Conservation (phyloP, 2,329 filamentous ascomycete species). For the Blastomyces silverae region DNA sequence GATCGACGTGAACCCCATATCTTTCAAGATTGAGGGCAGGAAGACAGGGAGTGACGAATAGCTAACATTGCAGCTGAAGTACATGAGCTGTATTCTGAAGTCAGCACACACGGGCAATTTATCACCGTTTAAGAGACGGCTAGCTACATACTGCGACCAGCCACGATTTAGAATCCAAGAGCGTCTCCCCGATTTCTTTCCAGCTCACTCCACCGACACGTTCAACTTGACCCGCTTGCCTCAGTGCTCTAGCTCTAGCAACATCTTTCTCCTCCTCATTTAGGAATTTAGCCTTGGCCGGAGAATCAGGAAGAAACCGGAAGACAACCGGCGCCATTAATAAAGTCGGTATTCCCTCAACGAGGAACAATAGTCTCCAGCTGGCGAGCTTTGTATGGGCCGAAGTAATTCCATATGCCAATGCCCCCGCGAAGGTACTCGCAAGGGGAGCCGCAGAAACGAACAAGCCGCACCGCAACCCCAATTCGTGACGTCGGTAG, state of each 20-base stretch:
- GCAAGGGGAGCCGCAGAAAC: constrained; percentile 58
- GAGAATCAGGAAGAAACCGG: constrained; percentile 50
- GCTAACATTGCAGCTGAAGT: constrained; percentile 57
- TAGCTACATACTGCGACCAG: constrained; percentile 37
- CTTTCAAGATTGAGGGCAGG: constrained; percentile 55
- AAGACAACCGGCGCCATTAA: constrained; percentile 50
- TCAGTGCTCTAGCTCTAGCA: constrained; percentile 48
- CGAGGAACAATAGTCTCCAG: constrained; percentile 60
- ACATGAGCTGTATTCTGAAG: constrained; percentile 41
- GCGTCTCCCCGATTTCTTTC: constrained; percentile 43
- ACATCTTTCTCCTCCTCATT: constrained; percentile 53
- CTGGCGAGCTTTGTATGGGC: constrained; percentile 51
- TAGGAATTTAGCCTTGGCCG: constrained; percentile 49
- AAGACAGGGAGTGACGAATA: constrained; percentile 61
- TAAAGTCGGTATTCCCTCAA: constrained; percentile 58
- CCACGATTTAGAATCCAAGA: constrained; percentile 46
- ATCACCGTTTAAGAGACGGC: background rate
- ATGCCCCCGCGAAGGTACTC: constrained; percentile 67
- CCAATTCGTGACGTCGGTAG: constrained; percentile 53
- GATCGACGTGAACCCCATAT: constrained; percentile 62
- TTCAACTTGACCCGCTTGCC: constrained; percentile 47
- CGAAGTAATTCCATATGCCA: constrained; percentile 59
- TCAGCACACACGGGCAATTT: constrained; percentile 11
- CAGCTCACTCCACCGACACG: constrained; percentile 40
- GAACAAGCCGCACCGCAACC: constrained; percentile 52